Evolutionary conservation across 306 rosid species (phyloP), one percentile per base, ranked within the genome.

Genomic region (Pachyrhizus erosus): DNA sequence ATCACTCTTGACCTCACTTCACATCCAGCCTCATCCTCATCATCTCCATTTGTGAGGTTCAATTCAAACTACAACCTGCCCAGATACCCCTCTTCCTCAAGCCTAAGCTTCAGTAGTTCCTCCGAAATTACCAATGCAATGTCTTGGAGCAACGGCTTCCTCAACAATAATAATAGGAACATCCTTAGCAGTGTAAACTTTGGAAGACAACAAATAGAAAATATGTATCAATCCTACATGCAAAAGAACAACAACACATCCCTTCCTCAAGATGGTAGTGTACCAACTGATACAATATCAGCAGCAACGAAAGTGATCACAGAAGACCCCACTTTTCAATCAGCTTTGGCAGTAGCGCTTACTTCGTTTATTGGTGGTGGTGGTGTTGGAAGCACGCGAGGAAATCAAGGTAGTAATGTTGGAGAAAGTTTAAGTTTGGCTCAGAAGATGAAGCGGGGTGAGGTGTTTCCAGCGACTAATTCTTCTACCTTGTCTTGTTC

Each of bases 281-380:
- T 75, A 42, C 86, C 86, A 15, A 90, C 24, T 14, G 70, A 92
- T 12, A 70, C 91, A 12, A 88, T 96, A 66, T 91, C 99, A 1
- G 99, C 99, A 5, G 98, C 99, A 42, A 93, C 99, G 3, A 91
- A 92, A 88, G 97, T 88, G 3, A 96, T 93, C 72, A 92, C 98
- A 0, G 80, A 92, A 0, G 97, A 96, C 84, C 99, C 99, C 0
- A 87, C 73, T 42, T 96, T 96, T 83, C 99, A 93, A 52, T 93
- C 98, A 0, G 99, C 92, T 21, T 83, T 96, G 73, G 97, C 90
- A 0, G 94, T 93, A 3, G 98, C 97, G 0, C 87, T 96, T 18
- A 69, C 92, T 8, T 88, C 98, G 9, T 86, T 93, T 73, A 92
- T 96, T 14, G 92, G 95, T 31, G 52, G 84, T 9, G 24, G n/a